A percentile compares a stretch with the other conserved stretches of the same genome.
Conservation (phyloP, 2,329 filamentous ascomycete genomes). For the Trichoderma atroviride region DNA sequence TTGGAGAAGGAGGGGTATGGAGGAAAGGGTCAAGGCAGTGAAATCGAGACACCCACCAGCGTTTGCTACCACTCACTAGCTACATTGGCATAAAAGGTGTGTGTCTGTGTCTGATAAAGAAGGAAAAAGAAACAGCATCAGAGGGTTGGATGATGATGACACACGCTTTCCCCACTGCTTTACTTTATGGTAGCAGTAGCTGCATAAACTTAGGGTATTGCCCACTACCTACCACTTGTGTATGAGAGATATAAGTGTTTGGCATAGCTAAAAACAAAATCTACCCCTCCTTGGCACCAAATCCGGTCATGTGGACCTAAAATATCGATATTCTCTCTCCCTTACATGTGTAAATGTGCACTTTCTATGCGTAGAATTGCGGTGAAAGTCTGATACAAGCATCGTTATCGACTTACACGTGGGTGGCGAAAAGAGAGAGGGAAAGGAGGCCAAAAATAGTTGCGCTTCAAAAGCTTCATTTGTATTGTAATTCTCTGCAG, state of each 20-base stretch:
- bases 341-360: constrained; percentile 6
- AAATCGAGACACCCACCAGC: neutral
- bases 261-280: neutral
- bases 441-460: neutral
- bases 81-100: neutral
- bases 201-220: constrained; percentile 17
- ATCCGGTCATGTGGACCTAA: constrained; percentile 12
- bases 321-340: neutral
- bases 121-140: neutral
- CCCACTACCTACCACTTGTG: neutral
- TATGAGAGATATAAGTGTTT: constrained; percentile 22
- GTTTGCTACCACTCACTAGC: neutral
- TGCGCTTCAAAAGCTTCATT: neutral
- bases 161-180: constrained; percentile 16
- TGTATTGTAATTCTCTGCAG: neutral
- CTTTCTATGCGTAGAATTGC: neutral
- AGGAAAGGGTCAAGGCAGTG: neutral
- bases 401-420: neutral
- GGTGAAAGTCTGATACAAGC: neutral
- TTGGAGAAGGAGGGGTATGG: neutral
- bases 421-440: neutral
- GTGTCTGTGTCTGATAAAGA: neutral
- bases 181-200: constrained; percentile 5
- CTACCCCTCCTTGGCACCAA: neutral
- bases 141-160: constrained; percentile 17